Conservation (phyloP, 306 rosid species). For the Vicia faba region DNA sequence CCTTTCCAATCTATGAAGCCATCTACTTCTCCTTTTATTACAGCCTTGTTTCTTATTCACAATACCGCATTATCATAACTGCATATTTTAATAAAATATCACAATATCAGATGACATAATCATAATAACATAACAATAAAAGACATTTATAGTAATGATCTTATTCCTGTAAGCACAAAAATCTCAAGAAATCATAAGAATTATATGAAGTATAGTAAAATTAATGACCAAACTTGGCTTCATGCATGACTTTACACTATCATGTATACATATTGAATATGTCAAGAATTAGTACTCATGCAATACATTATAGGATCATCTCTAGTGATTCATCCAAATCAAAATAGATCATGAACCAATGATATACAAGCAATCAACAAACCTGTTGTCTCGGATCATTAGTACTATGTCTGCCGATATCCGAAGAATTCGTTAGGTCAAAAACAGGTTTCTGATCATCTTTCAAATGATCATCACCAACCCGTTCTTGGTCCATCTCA, state of each 20-base stretch:
- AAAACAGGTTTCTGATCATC: constrained; percentile 39
- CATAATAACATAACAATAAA: constrained; percentile 3
- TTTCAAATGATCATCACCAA: constrained; percentile 9
- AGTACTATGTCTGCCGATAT: constrained; percentile 26
- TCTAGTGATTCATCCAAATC: not conserved
- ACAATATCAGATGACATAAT: not conserved
- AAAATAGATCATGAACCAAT: not conserved
- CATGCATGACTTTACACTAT: not conserved
- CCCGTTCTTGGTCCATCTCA: not conserved
- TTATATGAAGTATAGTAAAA: not conserved
- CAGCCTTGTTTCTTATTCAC: constrained; percentile 37
- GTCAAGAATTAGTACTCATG: not conserved
- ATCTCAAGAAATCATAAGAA: not conserved
- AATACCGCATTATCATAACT: constrained; percentile 36
- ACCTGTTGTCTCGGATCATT: constrained; percentile 43
- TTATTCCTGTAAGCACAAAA: not conserved
- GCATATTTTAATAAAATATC: constrained; percentile 37
- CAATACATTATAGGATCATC: not conserved
- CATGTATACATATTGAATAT: not conserved
- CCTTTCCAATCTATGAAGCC: constrained; percentile 50
- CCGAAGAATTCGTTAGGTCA: constrained; percentile 35
- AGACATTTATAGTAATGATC: not conserved
- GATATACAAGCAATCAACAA: constrained; percentile 20
- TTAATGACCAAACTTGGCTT: not conserved
- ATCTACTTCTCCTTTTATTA: constrained; percentile 36